A percentile compares a stretch with the other conserved stretches of the same genome.
Conservation (phyloP, 2,329 filamentous ascomycete species). For the Mycogone perniciosa region DNA sequence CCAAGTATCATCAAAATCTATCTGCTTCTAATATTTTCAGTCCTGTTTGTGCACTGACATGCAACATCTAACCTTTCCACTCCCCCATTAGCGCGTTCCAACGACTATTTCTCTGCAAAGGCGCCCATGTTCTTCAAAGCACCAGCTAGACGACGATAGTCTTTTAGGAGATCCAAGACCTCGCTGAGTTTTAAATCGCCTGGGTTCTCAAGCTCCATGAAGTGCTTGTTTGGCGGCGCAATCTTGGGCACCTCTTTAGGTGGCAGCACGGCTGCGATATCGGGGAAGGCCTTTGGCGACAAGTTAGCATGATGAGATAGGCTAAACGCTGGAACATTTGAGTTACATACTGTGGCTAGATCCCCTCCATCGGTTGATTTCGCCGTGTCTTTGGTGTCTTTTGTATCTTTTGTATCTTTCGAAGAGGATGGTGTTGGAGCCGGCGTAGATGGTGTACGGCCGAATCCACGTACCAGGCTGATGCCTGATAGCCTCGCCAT, state of each 20-base stretch:
- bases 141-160: constrained; percentile 66
- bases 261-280: constrained; percentile 48
- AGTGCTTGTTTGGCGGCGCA: constrained; percentile 62
- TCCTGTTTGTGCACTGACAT: background rate
- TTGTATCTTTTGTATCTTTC: background rate
- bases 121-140: constrained; percentile 57
- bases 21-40: too few species aligned
- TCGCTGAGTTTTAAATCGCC: constrained; percentile 68
- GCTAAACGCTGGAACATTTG: too few species aligned
- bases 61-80: background rate
- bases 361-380: constrained; percentile 46
- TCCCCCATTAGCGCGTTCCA: too few species aligned
- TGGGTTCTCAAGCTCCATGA: constrained; percentile 65
- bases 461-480: constrained; percentile 68
- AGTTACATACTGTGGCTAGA: constrained; percentile 46
- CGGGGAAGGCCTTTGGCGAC: constrained; percentile 49
- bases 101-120: constrained; percentile 40
- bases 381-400: constrained; percentile 13
- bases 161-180: constrained; percentile 62
- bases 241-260: constrained; percentile 51
- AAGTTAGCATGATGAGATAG: constrained; percentile 8
- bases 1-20: background rate
- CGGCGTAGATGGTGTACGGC: constrained; percentile 43
- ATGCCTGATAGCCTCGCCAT: constrained; percentile 72
- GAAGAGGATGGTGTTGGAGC: constrained; percentile 25